Conservation (phyloP, 305 asterid genomes). For the Rubia tinctorum region DNA sequence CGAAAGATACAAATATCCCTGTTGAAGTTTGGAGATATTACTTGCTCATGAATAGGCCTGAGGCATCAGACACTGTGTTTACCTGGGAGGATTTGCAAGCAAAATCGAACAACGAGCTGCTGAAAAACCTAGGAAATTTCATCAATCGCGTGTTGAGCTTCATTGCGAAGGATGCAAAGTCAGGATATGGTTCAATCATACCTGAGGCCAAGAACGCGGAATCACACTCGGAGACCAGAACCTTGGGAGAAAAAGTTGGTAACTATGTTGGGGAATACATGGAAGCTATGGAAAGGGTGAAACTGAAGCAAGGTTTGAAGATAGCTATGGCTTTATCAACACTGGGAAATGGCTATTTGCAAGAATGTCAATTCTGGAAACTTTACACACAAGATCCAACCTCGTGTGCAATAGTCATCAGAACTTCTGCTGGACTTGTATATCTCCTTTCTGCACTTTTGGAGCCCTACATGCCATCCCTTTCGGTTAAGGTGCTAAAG, state of each 20-base stretch:
- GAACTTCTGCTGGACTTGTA: constrained; percentile 79
- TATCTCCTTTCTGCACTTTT: constrained; percentile 85
- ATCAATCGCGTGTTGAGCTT: constrained; percentile 86
- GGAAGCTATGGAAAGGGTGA: constrained; percentile 96
- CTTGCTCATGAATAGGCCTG: no score
- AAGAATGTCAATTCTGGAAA: constrained; percentile 95
- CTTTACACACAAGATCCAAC: constrained; percentile 82
- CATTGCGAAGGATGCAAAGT: constrained; percentile 79
- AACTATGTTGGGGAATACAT: constrained; percentile 57
- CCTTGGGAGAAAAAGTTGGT: constrained; percentile 71
- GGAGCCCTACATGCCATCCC: constrained; percentile 96
- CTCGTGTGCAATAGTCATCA: constrained; percentile 79
- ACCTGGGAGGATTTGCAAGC: constrained; percentile 92
- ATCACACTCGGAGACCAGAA: constrained; percentile 64
- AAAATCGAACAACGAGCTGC: constrained; percentile 72
- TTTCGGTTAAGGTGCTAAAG: constrained; percentile 97
- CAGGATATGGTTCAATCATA: constrained; percentile 76
- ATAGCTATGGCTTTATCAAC: constrained; percentile 84
- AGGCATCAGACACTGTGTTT: constrained; percentile 88
- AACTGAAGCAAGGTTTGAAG: constrained; percentile 91
- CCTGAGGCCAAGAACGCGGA: constrained; percentile 72
- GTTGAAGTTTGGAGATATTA: no score
- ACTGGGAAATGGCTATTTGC: constrained; percentile 79
- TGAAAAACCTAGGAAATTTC: constrained; percentile 82
- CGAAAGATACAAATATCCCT: no score